Evolutionary conservation across 306 rosid species (phyloP), one percentile per base, ranked within the genome.

Genomic region (Vigna radiata): DNA sequence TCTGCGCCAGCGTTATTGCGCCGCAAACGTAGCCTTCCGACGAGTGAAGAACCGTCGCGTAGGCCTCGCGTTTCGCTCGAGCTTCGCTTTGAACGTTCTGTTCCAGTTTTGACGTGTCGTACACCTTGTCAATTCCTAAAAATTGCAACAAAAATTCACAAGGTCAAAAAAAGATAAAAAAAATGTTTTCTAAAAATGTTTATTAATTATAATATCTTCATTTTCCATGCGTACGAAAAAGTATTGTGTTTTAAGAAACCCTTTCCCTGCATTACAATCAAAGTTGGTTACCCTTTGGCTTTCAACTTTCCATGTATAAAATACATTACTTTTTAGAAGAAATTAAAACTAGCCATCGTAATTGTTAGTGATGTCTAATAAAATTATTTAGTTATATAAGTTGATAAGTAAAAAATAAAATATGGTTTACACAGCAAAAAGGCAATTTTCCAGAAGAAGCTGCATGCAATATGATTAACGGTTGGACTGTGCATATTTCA

Each of bases 11-110:
- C 1, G 90, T 80, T 66, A 92, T 92, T 79, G 99, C 97, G 7
- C 99, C 99, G 14, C 99, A 95, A 4, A 92, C 97, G 70, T 95
- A 95, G 41, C 83, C 12, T 13, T 87, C 96, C 0, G 90, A 79
- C 6, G 99, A 92, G 77, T 95, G 99, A 33, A 95, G 88, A 3
- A 95, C 91, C 0, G 97, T 89, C 8, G 88, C 99, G 76, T 95
- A 95, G 25, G 99, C 99, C 74, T 95, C 96, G 63, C 90, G 90
- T 76, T 85, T 88, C 3, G 85, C 79, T 46, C 78, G 72, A 1
- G 49, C 67, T 36, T 15, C 77, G 50, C 76, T 87, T 70, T 72
- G 54, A 2, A 81, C 82, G 3, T 78, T 81, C 75, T 71, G 50
- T 64, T 64, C 81, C 68, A 92, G 89, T 67, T 81, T 87, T 0